phyloP scores from a whole-genome alignment of 192 early-diverging fungal species.

The Backusella tarrabulga region DNA sequence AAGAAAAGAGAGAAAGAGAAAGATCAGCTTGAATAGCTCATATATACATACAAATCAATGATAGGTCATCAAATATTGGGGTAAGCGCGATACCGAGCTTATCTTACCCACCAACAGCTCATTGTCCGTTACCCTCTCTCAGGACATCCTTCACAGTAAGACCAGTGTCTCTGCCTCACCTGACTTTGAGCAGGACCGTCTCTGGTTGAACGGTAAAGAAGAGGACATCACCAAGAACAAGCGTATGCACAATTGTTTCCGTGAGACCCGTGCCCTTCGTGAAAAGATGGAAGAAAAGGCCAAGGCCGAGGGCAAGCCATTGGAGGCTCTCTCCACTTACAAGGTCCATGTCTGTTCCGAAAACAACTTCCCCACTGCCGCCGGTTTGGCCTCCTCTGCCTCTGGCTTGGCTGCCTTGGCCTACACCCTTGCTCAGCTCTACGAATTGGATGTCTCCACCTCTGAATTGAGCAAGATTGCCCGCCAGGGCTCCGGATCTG shows the following conservation, averaged over 20 bases:
- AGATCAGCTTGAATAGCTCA: background rate
- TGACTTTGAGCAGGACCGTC: slow-evolving; percentile 64
- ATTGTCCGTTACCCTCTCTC: slow-evolving; percentile 93
- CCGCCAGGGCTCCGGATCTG: slow-evolving; percentile 94
- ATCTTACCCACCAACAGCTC: slow-evolving; percentile 98
- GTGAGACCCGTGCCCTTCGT: slow-evolving; percentile 73
- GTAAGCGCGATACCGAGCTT: slow-evolving; percentile 87
- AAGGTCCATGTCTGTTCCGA: slow-evolving; percentile 90
- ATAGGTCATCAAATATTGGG: slow-evolving; percentile 96
- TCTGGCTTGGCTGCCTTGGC: slow-evolving; percentile 95
- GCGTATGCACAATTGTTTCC: slow-evolving; percentile 83
- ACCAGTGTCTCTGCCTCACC: slow-evolving; percentile 80
- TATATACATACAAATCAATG: background rate
- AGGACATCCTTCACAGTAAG: slow-evolving; percentile 94
- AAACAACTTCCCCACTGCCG: slow-evolving; percentile 99
- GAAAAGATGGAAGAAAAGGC: slow-evolving; percentile 58
- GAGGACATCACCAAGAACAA: slow-evolving; percentile 78
- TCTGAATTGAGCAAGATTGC: slow-evolving; percentile 88
- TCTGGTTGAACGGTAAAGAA: slow-evolving; percentile 96
- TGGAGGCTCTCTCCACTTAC: slow-evolving; percentile 60
- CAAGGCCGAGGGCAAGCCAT: slow-evolving; percentile 28
- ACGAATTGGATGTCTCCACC: slow-evolving; percentile 59
- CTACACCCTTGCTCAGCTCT: slow-evolving; percentile 75
- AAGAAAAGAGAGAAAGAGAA: background rate
- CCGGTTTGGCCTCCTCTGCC: slow-evolving; percentile 96